Evolutionary conservation across 495 filamentous ascomycete genomes (phyloP), one percentile per base, ranked within the genome.

Genomic region (Aspergillus haitiensis): DNA sequence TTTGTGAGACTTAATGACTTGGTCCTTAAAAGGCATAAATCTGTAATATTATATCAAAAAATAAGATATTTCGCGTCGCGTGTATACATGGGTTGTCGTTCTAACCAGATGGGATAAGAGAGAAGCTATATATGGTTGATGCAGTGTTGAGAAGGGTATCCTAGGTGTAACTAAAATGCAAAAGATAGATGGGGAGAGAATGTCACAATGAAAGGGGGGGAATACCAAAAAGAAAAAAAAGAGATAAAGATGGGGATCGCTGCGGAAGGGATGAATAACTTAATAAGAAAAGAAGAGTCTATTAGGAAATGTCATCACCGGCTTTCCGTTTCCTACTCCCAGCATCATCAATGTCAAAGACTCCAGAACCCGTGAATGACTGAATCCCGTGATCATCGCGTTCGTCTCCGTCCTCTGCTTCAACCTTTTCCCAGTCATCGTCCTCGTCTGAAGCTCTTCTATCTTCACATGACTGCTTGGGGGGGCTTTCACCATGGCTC

Each of bases 341-440:
- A 8, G 59, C 48, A 18, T 70, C 69, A 2, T 72, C 65, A 1
- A 59, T 59, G 8, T 75, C 73, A 7, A 75, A 54, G 13, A 70
- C 35, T 18, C 52, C 70, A 6, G 72, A 78, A 8, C 71, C 76
- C 11, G 61, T 55, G 16, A 77, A 59, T 18, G 62, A 63, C 37
- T 67, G 64, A 3, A 79, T 69, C 5, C 72, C 77, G 55, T 76
- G 70, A 32, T 77, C 70, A 13, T 64, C 73, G 11, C 52, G 40
- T 16, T 72, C 64, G 7, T 76, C 70, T 9, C 63, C 72, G 53
- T 78, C 74, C 44, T 76, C 71, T 5, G 62, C 72, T 52, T 80
- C 77, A 18, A 80, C 68, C 55, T 77, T 77, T 52, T 80, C 77
- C 77, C 77, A 80, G 27, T 75, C 77, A 35, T 75, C 76, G 45